Evolutionary conservation across 148 eudicot species (phyloP), one percentile per base, ranked within the genome.

Genomic region (Chenopodium formosanum): DNA sequence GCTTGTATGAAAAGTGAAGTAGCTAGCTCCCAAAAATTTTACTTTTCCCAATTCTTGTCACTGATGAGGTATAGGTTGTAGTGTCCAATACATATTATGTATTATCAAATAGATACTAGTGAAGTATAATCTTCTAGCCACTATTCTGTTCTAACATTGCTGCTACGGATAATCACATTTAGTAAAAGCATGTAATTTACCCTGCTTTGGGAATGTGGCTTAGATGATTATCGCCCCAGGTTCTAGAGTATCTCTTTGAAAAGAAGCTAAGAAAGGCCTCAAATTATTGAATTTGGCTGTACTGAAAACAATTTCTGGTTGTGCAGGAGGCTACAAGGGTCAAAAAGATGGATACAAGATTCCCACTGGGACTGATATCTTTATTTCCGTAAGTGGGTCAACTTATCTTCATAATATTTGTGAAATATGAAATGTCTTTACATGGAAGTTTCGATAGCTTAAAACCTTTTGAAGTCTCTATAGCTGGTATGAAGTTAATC

Each of bases 291-390:
- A 25, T 56, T 67, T 19, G 23, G 17, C 19, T 53, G 64, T 50
- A 32, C n/a, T 68, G 37, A 79, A 37, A 77, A 10, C 29, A 70
- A 63, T 48, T 47, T 76, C 52, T 17, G 17, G 53, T 75, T 77
- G 34, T 84, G 82, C 95, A 96, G 99, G 99, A 71, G 99, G 99
- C 68, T 88, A 90, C 80, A 90, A 86, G 58, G 98, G 98, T 75
- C 79, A 85, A 37, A 85, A 90, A 82, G 89, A 94, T 22, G 99
- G 99, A 80, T 94, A 90, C 82, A 71, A 86, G 77, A 90, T 97
- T 86, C 99, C 99, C 25, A 82, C 87, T 8, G 99, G 99, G 75
- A 94, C 98, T 47, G 99, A 97, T 89, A 79, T 97, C 69, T 97
- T 97, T 75, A 34, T 97, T 80, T 97, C 99, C 63, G 99, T 94